Base-by-base conservation (phyloP, 768 basidiomycete genomes). In the Trichaptum fuscoviolaceum region DNA sequence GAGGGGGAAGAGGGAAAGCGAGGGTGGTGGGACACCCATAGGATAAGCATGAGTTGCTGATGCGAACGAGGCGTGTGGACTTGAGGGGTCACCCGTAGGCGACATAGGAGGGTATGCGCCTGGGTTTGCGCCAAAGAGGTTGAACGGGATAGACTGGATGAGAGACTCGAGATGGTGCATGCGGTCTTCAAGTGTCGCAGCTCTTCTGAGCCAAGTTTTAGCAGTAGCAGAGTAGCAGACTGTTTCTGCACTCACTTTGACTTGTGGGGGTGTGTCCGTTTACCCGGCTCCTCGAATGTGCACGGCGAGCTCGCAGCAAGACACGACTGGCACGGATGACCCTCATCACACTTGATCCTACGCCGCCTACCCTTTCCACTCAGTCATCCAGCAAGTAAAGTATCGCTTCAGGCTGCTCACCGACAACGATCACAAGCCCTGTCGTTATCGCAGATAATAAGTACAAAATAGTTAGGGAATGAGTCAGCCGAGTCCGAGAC, bases 401-500 rank as follows among this genome's bases (percentile, higher is more conserved):
- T 18, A 57, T 30, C 30, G 30, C 59, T 67, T 35, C 35, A 69
- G 71, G 52, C 62, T 34, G 70, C 90, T 83, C 79, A 93, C 91
- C 92, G 87, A 81, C 92, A 94, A 67, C 92, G 90, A 83, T 94
- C 92, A 81, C 92, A 94, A 67, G 92, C 92, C 75, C 92, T 93
- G 69, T 35, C 66, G n/a, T 42, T 68, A 60, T 70, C 58, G 15
- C 34, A 35, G 27, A 65, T 60, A 26, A 63, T 62, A 17, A n/a
- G n/a, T 30, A 69, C 68, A 30, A 69, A 65, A 70, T 26, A 70
- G 65, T 58, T 42, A 35, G 67, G 34, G 59, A 57, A 58, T 52
- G 24, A 64, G 61, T 62, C 57, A 34, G 70, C 30, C 62, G 65
- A 6, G 66, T 75, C 84, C 52, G 67, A n/a, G n/a, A n/a, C n/a